Conservation (phyloP, 352 stramenopile species). For the Pythium plurisporium region DNA sequence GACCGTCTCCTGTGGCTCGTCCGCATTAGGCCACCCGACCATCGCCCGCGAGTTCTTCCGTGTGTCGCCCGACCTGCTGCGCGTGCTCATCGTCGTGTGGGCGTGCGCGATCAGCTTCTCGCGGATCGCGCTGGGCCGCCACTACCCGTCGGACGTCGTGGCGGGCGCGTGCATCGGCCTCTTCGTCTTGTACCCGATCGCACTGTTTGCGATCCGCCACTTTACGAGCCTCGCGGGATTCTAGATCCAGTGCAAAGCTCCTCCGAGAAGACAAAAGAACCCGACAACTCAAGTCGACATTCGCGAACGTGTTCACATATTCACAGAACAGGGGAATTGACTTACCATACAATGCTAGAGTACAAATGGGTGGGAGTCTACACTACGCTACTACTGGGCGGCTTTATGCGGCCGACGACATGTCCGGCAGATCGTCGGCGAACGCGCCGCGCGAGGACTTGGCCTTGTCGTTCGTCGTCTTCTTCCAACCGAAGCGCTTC, state of each 20-base stretch:
- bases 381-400: neutral
- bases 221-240: constrained; percentile 2
- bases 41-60: constrained; percentile 52
- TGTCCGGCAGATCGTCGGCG: constrained; percentile 14
- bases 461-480: constrained; percentile 14
- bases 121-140: constrained; percentile 71
- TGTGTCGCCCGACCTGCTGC: constrained; percentile 33
- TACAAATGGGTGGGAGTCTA: neutral
- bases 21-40: constrained; percentile 29
- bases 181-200: constrained; percentile 34
- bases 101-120: constrained; percentile 71
- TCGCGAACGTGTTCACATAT: neutral
- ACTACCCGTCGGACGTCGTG: constrained; percentile 80
- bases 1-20: too few relatives aligned
- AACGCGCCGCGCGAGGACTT: constrained; percentile 19
- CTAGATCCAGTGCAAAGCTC: neutral
- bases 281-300: neutral
- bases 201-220: constrained; percentile 9
- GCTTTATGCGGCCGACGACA: constrained; percentile 12
- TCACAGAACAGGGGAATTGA: neutral
- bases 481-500: constrained; percentile 54
- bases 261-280: neutral
- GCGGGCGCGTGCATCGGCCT: constrained; percentile 57
- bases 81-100: constrained; percentile 50
- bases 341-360: neutral